phyloP scores from a whole-genome alignment of 1,284 basidiomycete genomes.

The Puccinia polysora region DNA sequence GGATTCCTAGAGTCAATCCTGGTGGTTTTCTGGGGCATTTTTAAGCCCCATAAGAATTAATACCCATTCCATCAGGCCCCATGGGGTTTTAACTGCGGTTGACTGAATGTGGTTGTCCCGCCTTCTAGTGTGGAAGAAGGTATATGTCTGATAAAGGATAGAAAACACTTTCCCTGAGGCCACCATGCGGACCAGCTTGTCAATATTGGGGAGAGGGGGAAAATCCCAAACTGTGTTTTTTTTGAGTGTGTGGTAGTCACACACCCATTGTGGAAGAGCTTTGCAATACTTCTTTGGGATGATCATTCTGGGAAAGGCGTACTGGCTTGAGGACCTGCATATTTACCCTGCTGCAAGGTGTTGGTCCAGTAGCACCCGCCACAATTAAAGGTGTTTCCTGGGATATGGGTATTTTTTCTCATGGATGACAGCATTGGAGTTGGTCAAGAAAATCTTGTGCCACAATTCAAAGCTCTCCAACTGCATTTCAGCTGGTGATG shows the following conservation, averaged over 20 bases:
- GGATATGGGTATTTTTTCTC: constrained; percentile 2
- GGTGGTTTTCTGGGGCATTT: neutral
- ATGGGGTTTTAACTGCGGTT: constrained; percentile 55
- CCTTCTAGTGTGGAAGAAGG: constrained; percentile 55
- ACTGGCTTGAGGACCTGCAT: neutral
- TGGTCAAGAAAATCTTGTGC: neutral
- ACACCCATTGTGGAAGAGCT: neutral
- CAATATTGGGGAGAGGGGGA: constrained; percentile 43
- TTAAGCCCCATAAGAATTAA: constrained; percentile 56
- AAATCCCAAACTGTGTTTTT: constrained; percentile 43
- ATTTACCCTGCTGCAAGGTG: neutral
- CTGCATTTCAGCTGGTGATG: neutral
- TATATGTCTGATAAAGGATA: constrained; percentile 56
- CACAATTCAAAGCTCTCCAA: neutral
- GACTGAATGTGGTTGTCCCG: constrained; percentile 53
- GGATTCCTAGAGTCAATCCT: constrained; percentile 41
- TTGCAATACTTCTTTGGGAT: neutral
- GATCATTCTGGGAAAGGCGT: neutral
- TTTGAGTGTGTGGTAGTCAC: constrained; percentile 31
- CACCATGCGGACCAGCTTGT: constrained; percentile 30
- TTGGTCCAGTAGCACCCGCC: neutral
- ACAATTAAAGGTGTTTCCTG: neutral
- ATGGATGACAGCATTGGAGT: neutral
- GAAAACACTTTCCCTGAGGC: constrained; percentile 50
- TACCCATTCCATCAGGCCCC: constrained; percentile 55